These are phyloP conservation scores for Yarrowia bubula DNA, from an alignment of 805 yeast genomes.

Conservation along the genomic window DNA sequence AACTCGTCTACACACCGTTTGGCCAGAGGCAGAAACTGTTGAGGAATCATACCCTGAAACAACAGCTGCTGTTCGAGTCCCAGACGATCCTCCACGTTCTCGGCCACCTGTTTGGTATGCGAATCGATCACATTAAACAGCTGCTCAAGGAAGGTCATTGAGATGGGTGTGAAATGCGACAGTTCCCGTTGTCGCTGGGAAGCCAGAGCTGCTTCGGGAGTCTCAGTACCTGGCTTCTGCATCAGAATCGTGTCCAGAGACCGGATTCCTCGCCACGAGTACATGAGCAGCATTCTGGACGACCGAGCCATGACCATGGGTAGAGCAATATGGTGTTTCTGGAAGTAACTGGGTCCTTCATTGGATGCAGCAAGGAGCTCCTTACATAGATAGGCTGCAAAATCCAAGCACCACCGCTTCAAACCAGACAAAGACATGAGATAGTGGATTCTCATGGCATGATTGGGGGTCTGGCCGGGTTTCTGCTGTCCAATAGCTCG, in stretches of 20 bases:
- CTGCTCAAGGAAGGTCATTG: conserved; percentile 40
- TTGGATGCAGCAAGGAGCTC: conserved; percentile 47
- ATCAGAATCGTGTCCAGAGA: conserved; percentile 36
- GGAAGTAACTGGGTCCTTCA: conserved; percentile 26
- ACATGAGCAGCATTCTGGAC: conserved; percentile 41
- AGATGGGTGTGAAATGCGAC: conserved; percentile 34
- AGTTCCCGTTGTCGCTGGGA: conserved; percentile 36
- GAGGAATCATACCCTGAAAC: conserved; percentile 59
- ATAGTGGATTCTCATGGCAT: conserved; percentile 34
- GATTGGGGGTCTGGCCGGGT: conserved; percentile 50
- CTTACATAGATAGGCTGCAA: conserved; percentile 67
- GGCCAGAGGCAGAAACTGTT: conserved; percentile 40
- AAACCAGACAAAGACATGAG: conserved; percentile 55
- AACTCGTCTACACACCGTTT: conserved; percentile 46
- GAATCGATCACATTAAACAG: conserved; percentile 43
- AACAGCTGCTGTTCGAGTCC: conserved; percentile 60
- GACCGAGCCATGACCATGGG: conserved; percentile 41
- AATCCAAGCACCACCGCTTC: conserved; percentile 82
- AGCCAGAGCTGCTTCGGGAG: conserved; percentile 29
- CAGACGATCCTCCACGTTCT: conserved; percentile 43
- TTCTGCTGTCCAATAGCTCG: conserved; percentile 46
- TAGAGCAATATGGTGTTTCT: conserved; percentile 31
- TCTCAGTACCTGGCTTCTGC: conserved; percentile 3
- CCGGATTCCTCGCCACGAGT: conserved; percentile 41
- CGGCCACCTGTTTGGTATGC: conserved; percentile 36